Percentiles rank a stretch among this genome's conserved stretches.
phyloP scores from a whole-genome alignment of 2,329 filamentous ascomycete genomes.

The Colletotrichum endophyticum region DNA sequence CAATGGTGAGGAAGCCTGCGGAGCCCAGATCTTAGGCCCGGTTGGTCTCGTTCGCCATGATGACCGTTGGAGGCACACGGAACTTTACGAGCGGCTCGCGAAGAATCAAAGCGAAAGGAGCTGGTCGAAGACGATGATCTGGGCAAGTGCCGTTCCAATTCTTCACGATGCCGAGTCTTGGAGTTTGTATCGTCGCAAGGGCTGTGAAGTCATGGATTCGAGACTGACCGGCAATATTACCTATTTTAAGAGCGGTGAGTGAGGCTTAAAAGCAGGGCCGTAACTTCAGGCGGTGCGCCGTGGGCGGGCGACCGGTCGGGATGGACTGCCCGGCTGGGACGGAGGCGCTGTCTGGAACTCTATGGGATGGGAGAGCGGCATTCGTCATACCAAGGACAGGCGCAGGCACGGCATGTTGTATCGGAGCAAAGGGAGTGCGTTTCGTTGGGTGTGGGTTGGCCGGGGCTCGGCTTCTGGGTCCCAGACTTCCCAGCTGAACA shows the following conservation, averaged over 20 bases:
- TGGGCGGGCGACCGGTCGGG: not conserved
- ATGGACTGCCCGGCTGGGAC: slow-evolving; percentile 6
- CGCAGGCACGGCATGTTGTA: slow-evolving; percentile 7
- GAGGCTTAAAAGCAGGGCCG: not conserved
- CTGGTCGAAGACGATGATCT: not conserved
- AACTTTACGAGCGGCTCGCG: not conserved
- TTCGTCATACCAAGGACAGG: slow-evolving; percentile 11
- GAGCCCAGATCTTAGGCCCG: slow-evolving; percentile 12
- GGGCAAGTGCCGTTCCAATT: not conserved
- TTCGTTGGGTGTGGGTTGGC: slow-evolving; percentile 9
- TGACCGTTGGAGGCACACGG: not conserved
- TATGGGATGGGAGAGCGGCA: not conserved
- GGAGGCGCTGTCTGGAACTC: not conserved
- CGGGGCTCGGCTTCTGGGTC: slow-evolving; percentile 5
- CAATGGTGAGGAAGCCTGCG: not conserved
- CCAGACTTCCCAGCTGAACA: not conserved
- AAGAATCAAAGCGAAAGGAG: not conserved
- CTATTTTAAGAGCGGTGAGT: not conserved
- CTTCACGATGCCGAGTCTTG: not conserved
- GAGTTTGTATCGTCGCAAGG: not conserved
- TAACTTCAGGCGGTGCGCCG: not conserved
- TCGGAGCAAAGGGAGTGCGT: slow-evolving; percentile 10
- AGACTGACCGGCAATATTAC: not conserved
- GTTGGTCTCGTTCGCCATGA: not conserved
- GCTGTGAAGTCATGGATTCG: not conserved